Base-by-base conservation (phyloP, 208 protist species). In the Plasmodiophora brassicae region DNA sequence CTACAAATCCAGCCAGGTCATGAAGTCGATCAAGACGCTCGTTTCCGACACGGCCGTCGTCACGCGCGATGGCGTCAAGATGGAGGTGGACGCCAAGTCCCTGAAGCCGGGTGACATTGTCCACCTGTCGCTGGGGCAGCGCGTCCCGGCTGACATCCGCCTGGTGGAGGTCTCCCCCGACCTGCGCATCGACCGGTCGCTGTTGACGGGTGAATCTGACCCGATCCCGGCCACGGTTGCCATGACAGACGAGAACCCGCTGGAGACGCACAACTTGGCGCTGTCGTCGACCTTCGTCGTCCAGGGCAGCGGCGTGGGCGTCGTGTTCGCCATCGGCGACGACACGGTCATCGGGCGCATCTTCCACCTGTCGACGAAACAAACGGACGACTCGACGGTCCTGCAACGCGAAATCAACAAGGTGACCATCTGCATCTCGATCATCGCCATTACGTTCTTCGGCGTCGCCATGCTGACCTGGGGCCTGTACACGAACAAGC, bases 331-430 rank as follows among this genome's bases (percentile, higher is more conserved):
- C 45, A 95, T 90, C 28, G 95, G 95, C 71, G 93, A 97, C 85
- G 25, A 89, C 35, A 96, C 95, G 36, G 85, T 94, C 14, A 94
- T 97, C 86, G 95, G 95, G 45, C 54, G 86, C n/a, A 93, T 96
- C 53, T 93, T 93, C n/a, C 8, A 85, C 36, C 32, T 89, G 43
- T 54, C 87, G 35, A 53, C 71, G 38, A 87, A 71, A 22, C 57
- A 14, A 8, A 32, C 22, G 22, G n/a, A 5, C 20, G 65, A 36
- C 5, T 5, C 5, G 65, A 78, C 65, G 14, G 14, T 32, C 41
- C 5, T 78, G 5, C 65, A 78, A 38, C 14, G 14, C n/a, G 65
- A 78, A 5, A 5, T 78, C 65, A 32, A 38, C n/a, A 36, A 14
- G 5, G 5, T 32, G 10, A 78, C 65, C 5, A 32, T 78, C 20